Percentiles rank a stretch among this genome's conserved stretches.
Conservation (phyloP, 1,284 basidiomycete species). For the Cerrena zonata region DNA sequence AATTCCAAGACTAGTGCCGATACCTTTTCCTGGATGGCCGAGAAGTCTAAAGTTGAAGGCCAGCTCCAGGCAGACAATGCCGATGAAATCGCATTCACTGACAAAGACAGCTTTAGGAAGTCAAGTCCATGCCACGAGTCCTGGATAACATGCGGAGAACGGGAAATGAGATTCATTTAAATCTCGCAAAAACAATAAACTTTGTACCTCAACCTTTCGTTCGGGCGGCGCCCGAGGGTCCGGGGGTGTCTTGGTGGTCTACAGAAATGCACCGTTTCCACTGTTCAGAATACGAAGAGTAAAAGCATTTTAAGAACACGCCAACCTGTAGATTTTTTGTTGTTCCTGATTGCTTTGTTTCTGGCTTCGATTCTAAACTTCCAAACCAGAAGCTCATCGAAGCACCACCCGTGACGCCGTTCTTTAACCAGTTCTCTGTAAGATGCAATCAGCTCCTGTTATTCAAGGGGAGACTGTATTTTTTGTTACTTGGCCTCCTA, state of each 20-base stretch:
- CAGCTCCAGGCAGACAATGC: slow-evolving; percentile 27
- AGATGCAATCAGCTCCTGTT: not conserved
- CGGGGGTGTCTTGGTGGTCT: too few relatives aligned
- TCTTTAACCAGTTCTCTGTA: not conserved
- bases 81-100: slow-evolving; percentile 22
- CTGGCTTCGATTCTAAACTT: too few relatives aligned
- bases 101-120: slow-evolving; percentile 21
- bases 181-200: not conserved
- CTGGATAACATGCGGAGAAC: not conserved
- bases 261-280: too few relatives aligned
- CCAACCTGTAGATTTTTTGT: too few relatives aligned
- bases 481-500: too few relatives aligned
- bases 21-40: slow-evolving; percentile 25
- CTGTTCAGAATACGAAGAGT: too few relatives aligned
- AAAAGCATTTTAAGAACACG: too few relatives aligned
- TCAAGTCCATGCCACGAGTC: slow-evolving; percentile 24
- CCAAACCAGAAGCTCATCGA: not conserved
- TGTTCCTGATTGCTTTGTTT: too few relatives aligned
- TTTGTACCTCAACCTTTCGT: too few relatives aligned
- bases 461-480: too few relatives aligned
- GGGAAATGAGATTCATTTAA: not conserved
- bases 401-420: not conserved
- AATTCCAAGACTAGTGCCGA: slow-evolving; percentile 30
- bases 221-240: too few relatives aligned
- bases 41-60: slow-evolving; percentile 22